Evolutionary conservation across 805 yeast species (phyloP).

Genomic region (Teunomyces funiuensis): DNA sequence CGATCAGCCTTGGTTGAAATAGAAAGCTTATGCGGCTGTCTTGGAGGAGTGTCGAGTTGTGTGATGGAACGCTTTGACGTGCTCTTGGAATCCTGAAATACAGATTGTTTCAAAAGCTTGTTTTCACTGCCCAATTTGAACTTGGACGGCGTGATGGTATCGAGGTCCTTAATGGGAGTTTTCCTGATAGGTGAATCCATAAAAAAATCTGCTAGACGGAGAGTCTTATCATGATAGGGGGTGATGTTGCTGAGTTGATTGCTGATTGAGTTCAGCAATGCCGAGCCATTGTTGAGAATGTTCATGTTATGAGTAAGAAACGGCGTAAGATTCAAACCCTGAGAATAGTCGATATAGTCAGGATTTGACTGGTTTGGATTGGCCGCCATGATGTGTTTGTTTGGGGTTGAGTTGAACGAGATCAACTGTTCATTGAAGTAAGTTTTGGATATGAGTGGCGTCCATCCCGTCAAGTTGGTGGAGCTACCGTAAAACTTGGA

Average conservation of each 20-base stretch:
- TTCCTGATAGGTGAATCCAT: constrained; percentile 44
- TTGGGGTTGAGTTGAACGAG: constrained; percentile 39
- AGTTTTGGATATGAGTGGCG: constrained; percentile 42
- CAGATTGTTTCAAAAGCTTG: constrained; percentile 15
- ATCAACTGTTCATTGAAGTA: constrained; percentile 33
- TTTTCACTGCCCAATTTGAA: constrained; percentile 27
- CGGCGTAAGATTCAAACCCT: constrained; percentile 42
- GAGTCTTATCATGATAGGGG: constrained; percentile 43
- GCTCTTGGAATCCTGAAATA: constrained; percentile 27
- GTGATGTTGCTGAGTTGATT: constrained; percentile 32
- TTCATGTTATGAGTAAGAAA: constrained; percentile 37
- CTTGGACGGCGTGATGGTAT: constrained; percentile 42
- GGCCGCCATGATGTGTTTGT: constrained; percentile 22
- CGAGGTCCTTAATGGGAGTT: constrained; percentile 35
- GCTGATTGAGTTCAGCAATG: constrained; percentile 18
- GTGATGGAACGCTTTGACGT: constrained; percentile 36
- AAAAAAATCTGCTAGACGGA: constrained; percentile 43
- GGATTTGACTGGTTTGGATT: constrained; percentile 12
- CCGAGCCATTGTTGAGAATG: constrained; percentile 17
- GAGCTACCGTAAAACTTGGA: constrained; percentile 17
- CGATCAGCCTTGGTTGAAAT: constrained; percentile 17
- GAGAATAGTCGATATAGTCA: constrained; percentile 28
- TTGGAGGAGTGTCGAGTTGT: constrained; percentile 38
- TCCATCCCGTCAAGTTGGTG: constrained; percentile 36
- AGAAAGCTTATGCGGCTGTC: constrained; percentile 32